Evolutionary conservation across 2,329 filamentous ascomycete genomes (phyloP), one percentile per base, ranked within the genome.

Genomic region (Aspergillus tamarii): DNA sequence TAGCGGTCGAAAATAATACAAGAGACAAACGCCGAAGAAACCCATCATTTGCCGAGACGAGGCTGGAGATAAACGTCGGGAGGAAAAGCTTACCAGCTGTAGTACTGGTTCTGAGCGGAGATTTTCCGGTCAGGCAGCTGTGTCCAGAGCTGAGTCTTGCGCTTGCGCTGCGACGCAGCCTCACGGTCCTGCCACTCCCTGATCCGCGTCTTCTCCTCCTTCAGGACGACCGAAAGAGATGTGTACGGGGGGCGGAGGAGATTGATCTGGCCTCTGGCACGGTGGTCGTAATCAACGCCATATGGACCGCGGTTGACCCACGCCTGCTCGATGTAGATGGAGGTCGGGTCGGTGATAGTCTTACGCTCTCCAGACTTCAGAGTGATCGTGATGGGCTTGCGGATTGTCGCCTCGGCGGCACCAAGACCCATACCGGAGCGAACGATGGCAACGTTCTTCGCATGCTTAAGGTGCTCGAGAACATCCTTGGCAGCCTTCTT

Each of bases 141-240:
- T 14, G 91, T 87, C 94, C 94, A 97, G 19, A 94, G 88, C 67
- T 92, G 91, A 65, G 89, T 86, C 73, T 89, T 89, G 60, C 86
- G 84, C 77, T 91, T 85, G 82, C 92, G 94, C 72, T 89, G 86
- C 72, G 90, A 84, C 83, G 92, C 94, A 70, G 88, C 88, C 75
- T 92, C 85, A 63, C 89, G 88, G 74, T 97, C 93, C 62, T 92
- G 84, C 73, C 90, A 87, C 75, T 93, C 86, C 65, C 95, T 87
- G 73, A 97, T 89, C 60, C 93, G 85, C 7, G 95, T 97, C 78
- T 91, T 91, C 78, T 98, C 94, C 77, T 99, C 95, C 82, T 98
- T 99, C 75, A 99, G 82, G 16, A 97, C 78, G 41, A 99, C 81
- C 0, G 89, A 88, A 65, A 97, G 86, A 68, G 85, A 92, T 34